phyloP scores from a whole-genome alignment of 352 stramenopile species.

The Phytophthora litchii region DNA sequence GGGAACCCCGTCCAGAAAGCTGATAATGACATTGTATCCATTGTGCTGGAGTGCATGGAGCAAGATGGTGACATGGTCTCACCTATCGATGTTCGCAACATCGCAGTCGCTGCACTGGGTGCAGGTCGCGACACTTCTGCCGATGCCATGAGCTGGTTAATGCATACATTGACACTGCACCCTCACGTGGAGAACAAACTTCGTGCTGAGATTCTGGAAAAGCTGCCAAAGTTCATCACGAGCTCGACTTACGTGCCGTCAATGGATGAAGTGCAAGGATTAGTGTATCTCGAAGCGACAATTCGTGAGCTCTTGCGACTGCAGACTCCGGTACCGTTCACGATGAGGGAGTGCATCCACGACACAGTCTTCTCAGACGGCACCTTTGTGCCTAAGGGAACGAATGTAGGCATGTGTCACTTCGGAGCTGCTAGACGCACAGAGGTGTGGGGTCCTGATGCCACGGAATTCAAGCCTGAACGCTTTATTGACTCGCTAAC shows the following conservation, averaged over 20 bases:
- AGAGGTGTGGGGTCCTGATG: conserved; percentile 69
- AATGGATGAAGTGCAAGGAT: conserved; percentile 50
- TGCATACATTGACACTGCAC: conserved; percentile 65
- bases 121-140: conserved; percentile 71
- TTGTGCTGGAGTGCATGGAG: conserved; percentile 39
- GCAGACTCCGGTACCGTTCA: conserved; percentile 51
- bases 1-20: conserved; percentile 10
- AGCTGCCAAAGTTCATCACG: conserved; percentile 40
- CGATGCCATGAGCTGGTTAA: conserved; percentile 61
- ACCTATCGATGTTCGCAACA: conserved; percentile 56
- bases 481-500: conserved; percentile 56
- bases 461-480: conserved; percentile 35
- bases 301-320: conserved; percentile 71
- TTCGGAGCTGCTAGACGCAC: conserved; percentile 57
- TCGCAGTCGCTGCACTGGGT: conserved; percentile 68
- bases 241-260: conserved; percentile 36
- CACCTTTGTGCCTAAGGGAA: conserved; percentile 62
- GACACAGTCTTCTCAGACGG: conserved; percentile 70
- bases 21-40: conserved; percentile 38
- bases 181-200: conserved; percentile 50
- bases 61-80: conserved; percentile 31
- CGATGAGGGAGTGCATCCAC: conserved; percentile 36
- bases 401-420: conserved; percentile 49
- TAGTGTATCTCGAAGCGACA: conserved; percentile 67
- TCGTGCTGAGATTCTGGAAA: conserved; percentile 45